These are phyloP conservation scores for Ceriops decandra DNA, from an alignment of 345 rosid species.

Conservation along the genomic window DNA sequence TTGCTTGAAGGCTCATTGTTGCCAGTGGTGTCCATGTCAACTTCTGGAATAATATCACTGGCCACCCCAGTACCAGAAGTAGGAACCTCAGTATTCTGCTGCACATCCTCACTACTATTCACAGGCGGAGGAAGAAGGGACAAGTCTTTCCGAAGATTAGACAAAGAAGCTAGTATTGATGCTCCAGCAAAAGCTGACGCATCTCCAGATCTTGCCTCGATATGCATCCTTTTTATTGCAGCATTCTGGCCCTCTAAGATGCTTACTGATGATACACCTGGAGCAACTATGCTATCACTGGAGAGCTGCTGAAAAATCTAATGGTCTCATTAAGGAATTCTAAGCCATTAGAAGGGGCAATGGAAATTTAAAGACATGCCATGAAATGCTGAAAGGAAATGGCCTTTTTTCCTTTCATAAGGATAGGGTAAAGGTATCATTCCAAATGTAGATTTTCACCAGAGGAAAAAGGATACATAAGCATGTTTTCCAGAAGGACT, in stretches of 20 bases:
- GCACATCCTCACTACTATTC: conserved; percentile 46
- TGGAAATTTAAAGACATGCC: conserved; percentile 10
- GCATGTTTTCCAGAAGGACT: conserved; percentile 67
- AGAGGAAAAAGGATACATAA: conserved; percentile 73
- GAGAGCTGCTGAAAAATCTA: conserved; percentile 87
- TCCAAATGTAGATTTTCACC: not conserved
- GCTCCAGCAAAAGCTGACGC: conserved; percentile 86
- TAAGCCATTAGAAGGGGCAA: conserved; percentile 2
- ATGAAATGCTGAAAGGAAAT: not conserved
- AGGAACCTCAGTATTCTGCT: conserved; percentile 55
- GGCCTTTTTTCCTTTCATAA: not conserved
- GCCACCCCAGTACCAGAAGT: conserved; percentile 42
- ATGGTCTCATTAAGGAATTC: conserved; percentile 42
- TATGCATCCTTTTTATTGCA: conserved; percentile 62
- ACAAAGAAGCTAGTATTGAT: conserved; percentile 81
- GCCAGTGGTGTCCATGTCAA: conserved; percentile 57
- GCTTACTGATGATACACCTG: conserved; percentile 53
- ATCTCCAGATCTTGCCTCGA: conserved; percentile 80
- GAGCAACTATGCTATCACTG: conserved; percentile 55
- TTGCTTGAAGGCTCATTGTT: conserved; percentile 51
- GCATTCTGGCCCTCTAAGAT: conserved; percentile 72
- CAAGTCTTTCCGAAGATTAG: conserved; percentile 52
- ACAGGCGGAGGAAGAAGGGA: conserved; percentile 57
- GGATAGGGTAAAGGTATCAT: not conserved
- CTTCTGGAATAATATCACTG: conserved; percentile 47